Percentiles rank a stretch among this genome's conserved stretches.
Conservation (phyloP, 2,329 filamentous ascomycete species). For the Cordyceps fumosorosea region DNA sequence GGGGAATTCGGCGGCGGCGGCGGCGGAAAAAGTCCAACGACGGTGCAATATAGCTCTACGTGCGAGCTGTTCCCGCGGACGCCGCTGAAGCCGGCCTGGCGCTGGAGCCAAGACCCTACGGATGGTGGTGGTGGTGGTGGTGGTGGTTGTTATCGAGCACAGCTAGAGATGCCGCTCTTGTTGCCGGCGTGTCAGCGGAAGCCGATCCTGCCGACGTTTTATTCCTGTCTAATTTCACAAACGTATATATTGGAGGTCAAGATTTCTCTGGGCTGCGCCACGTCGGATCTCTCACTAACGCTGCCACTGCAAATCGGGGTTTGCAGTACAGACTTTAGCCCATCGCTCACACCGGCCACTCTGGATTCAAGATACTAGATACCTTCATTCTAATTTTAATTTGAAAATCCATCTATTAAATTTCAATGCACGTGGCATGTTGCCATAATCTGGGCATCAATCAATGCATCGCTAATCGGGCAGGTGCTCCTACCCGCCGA, state of each 20-base stretch:
- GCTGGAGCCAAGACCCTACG: not conserved
- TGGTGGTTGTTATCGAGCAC: not conserved
- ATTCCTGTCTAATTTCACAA: constrained; percentile 2
- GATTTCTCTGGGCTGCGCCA: not conserved
- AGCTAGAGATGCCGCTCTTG: not conserved
- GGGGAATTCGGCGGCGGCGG: not conserved
- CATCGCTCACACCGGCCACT: not conserved
- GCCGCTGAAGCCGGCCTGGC: not conserved
- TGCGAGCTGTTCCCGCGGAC: not conserved
- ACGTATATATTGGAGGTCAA: not conserved
- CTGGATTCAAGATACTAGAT: not conserved
- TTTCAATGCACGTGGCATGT: no score
- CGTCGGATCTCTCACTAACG: not conserved
- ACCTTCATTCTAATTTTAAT: not conserved
- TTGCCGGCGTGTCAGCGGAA: not conserved
- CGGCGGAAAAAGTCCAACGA: not conserved
- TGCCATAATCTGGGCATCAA: no score
- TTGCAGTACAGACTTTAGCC: not conserved
- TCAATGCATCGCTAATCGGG: no score
- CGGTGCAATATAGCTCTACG: not conserved
- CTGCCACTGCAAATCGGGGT: constrained; percentile 7
- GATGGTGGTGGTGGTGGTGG: not conserved
- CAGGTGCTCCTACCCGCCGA: no score
- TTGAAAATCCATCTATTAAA: not conserved
- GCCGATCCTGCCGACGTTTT: constrained; percentile 1